Evolutionary conservation across 495 filamentous ascomycete genomes (phyloP), one percentile per base, ranked within the genome.

Genomic region (Podospora sp.): DNA sequence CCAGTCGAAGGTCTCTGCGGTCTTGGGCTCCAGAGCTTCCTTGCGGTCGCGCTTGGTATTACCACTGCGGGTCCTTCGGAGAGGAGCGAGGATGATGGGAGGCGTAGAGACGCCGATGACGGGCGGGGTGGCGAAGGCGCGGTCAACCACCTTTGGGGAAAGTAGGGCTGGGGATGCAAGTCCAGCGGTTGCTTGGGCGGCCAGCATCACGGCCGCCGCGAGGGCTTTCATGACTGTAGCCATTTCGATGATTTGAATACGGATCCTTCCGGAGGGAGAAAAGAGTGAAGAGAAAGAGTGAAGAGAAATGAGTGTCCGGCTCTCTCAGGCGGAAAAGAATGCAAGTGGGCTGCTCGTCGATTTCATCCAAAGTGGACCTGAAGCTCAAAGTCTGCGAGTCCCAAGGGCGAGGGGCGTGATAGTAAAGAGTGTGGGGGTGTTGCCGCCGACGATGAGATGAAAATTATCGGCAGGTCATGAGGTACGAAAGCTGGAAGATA

Each of bases 1-100:
- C 70, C 70, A 72, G 63, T 64, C 63, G 29, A 72, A 25, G 27
- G 67, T 66, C 29, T 66, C 60, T 16, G 56, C 22, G 46, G 25
- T n/a, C 36, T 62, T 63, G 46, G 69, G 67, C 12, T 33, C 50
- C 3, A 68, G 46, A 5, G 69, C 62, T 11, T 50, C 27, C 6
- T 63, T 56, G 18, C 58, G 66, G 27, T 65, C 59, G 0, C 66
- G 66, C 27, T 61, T 66, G 61, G 62, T 61, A 40, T 68, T 71
- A 20, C 50, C 60, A 1, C 9, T 52, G 50, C 66, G 66, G 56
- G 20, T 1, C 18, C 24, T 49, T 11, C 59, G 66, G 27, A 71
- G 11, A 22, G 69, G 69, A 0, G 46, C 22, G 18, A 71, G 55
- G 62, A 68, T 68, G 25, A 62, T 51, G 35, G 62, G 40, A 2